phyloP scores from a whole-genome alignment of 1,284 basidiomycete genomes.

The Microbotryum violaceum region DNA sequence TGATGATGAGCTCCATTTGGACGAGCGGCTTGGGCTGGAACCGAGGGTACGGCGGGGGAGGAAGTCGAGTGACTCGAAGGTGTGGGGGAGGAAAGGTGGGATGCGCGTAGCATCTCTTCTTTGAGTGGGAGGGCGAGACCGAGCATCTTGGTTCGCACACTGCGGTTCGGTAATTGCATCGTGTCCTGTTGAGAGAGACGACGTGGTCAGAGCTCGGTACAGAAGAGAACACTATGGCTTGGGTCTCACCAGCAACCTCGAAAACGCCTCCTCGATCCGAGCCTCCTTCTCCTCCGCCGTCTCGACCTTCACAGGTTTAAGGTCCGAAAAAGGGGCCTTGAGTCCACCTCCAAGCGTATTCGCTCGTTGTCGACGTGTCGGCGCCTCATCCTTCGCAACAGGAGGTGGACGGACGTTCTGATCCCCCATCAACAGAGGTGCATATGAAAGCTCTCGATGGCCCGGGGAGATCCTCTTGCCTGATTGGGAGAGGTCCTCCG shows the following conservation, averaged over 20 bases:
- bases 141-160: conserved; percentile 25
- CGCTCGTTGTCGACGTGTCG: conserved; percentile 7
- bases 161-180: conserved; percentile 25
- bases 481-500: no score
- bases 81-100: not conserved
- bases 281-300: conserved; percentile 1
- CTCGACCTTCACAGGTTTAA: conserved; percentile 2
- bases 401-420: not conserved
- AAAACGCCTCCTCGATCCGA: conserved; percentile 24
- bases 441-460: conserved; percentile 1
- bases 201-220: no score
- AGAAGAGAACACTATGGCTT: no score
- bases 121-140: conserved; percentile 22
- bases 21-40: conserved; percentile 1
- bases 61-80: not conserved
- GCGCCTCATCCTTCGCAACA: not conserved
- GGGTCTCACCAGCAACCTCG: conserved; percentile 13
- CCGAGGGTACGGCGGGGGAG: not conserved
- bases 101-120: conserved; percentile 25
- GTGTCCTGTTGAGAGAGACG: conserved; percentile 13
- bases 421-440: not conserved
- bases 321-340: not conserved
- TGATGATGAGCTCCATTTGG: conserved; percentile 2
- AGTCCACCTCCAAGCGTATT: conserved; percentile 13
- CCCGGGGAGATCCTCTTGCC: no score